Evolutionary conservation across 768 basidiomycete species (phyloP).

Genomic region (Nevesoporus exiguus): DNA sequence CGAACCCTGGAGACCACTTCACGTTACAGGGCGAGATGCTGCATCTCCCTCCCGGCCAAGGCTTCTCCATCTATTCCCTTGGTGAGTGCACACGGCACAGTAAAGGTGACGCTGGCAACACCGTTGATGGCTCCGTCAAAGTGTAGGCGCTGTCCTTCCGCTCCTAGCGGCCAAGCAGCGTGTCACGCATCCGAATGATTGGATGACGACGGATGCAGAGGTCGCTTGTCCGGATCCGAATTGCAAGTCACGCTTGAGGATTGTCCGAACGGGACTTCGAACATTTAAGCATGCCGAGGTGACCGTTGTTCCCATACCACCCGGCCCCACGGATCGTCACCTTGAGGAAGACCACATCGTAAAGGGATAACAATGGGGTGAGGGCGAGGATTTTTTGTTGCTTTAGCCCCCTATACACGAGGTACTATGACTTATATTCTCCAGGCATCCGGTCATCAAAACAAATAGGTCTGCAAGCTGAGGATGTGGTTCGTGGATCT

Average conservation of each 20-base stretch:
- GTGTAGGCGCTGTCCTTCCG: constrained; percentile 56
- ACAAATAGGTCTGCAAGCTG: too few species aligned
- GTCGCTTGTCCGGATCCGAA: constrained; percentile 67
- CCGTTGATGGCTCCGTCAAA: not conserved
- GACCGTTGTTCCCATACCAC: constrained; percentile 42
- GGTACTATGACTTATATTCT: too few species aligned
- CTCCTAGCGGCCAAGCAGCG: constrained; percentile 69
- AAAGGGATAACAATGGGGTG: not conserved
- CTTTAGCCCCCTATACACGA: too few species aligned
- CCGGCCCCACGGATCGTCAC: not conserved
- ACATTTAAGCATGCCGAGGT: constrained; percentile 54
- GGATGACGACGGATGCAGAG: constrained; percentile 66
- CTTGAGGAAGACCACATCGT: not conserved
- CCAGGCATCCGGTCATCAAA: too few species aligned
- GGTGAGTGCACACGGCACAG: constrained; percentile 29
- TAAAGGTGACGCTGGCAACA: not conserved
- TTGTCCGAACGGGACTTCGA: constrained; percentile 47
- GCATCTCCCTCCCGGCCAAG: constrained; percentile 56
- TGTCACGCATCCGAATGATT: constrained; percentile 50
- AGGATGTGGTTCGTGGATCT: too few species aligned
- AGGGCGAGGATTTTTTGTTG: too few species aligned
- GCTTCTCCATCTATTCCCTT: constrained; percentile 67
- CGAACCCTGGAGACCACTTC: constrained; percentile 62
- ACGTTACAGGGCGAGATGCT: constrained; percentile 63
- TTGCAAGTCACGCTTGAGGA: constrained; percentile 54